These are phyloP conservation scores for Clarireedia sp. DNA, from an alignment of 2,329 filamentous ascomycete genomes.

Conservation along the genomic window DNA sequence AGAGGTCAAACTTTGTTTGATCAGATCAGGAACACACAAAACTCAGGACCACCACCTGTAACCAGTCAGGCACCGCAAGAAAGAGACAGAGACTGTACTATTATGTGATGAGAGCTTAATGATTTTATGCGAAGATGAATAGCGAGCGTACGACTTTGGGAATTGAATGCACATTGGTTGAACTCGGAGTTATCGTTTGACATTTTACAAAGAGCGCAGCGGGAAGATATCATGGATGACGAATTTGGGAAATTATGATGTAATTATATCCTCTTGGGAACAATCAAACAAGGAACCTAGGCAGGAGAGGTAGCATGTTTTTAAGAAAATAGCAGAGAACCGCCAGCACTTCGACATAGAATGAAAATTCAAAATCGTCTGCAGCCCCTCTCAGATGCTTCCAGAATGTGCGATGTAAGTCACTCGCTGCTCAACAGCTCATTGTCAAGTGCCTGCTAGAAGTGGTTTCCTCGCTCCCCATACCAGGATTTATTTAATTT, in stretches of 20 bases:
- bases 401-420: no score
- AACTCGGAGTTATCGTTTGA: not conserved
- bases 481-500: no score
- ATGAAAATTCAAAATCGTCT: not conserved
- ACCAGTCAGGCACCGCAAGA: not conserved
- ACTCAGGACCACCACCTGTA: constrained; percentile 4
- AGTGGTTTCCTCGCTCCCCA: no score
- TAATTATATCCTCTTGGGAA: not conserved
- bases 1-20: constrained; percentile 13
- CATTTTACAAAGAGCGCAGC: no score
- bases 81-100: constrained; percentile 22
- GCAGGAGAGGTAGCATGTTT: not conserved
- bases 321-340: not conserved
- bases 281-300: not conserved
- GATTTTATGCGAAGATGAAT: not conserved
- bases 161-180: not conserved
- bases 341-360: not conserved
- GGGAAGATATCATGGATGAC: not conserved
- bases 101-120: constrained; percentile 17
- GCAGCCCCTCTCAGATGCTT: no score
- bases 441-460: no score
- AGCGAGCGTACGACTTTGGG: not conserved
- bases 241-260: not conserved
- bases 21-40: constrained; percentile 17
- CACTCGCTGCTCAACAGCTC: no score